A percentile compares a stretch with the other conserved stretches of the same genome.
Evolutionary conservation across 768 basidiomycete genomes (phyloP).

Genomic region (Boletus subparvulus): DNA sequence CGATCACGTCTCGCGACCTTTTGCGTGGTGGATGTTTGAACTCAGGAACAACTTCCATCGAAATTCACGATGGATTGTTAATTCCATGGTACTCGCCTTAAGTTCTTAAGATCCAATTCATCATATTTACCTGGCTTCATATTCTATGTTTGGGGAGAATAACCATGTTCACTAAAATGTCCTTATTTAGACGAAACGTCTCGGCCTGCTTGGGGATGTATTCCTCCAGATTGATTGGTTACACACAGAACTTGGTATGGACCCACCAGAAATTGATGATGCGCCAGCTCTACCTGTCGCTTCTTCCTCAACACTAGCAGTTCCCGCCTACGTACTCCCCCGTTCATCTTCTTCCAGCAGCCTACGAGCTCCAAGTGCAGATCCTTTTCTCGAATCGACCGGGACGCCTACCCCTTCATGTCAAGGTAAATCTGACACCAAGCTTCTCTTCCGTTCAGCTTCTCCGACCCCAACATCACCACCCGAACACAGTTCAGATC

Average conservation of each 20-base stretch:
- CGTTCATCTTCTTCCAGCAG: slow-evolving; percentile 44
- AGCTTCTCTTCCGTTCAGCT: slow-evolving; percentile 36
- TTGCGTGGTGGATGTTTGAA: not conserved
- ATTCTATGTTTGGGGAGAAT: not conserved
- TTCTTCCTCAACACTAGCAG: slow-evolving; percentile 42
- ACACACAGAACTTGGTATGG: slow-evolving; percentile 76
- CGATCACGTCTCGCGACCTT: not conserved
- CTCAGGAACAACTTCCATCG: not conserved
- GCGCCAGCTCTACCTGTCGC: slow-evolving; percentile 27
- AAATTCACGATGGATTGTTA: not conserved
- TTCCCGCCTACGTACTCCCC: slow-evolving; percentile 38
- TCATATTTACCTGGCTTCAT: not conserved
- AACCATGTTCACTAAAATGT: not conserved
- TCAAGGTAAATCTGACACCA: slow-evolving; percentile 35
- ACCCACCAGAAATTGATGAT: slow-evolving; percentile 56
- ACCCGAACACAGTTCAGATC: slow-evolving; percentile 12
- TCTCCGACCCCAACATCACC: slow-evolving; percentile 15
- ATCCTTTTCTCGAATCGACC: slow-evolving; percentile 29
- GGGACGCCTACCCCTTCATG: slow-evolving; percentile 51
- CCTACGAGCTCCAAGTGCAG: slow-evolving; percentile 13
- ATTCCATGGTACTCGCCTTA: not conserved
- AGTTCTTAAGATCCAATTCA: not conserved
- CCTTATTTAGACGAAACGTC: slow-evolving; percentile 58
- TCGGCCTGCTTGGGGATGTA: slow-evolving; percentile 57
- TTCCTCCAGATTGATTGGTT: slow-evolving; percentile 82